Base-by-base conservation (phyloP, 345 rosid species). In the Eutrema japonicum region DNA sequence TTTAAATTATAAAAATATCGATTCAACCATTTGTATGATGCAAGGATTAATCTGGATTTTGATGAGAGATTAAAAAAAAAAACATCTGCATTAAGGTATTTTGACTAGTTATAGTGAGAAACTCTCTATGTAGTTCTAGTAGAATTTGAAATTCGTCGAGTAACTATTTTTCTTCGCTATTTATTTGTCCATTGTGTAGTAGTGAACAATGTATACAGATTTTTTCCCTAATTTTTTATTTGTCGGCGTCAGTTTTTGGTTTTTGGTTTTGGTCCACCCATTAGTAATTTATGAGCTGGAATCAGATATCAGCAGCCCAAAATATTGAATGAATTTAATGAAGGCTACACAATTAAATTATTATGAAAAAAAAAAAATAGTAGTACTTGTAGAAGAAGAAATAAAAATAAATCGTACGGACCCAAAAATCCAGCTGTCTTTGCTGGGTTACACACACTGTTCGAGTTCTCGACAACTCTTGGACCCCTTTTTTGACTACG, bases 221-320 rank as follows among this genome's bases (percentile, higher is more conserved):
- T 7, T 7, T 4, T 59, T 45, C 40, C 37, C 13, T 16, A 32
- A 50, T 10, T 29, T 58, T 60, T 32, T 41, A 53, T 72, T 63
- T 73, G 64, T 73, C 71, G 65, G 70, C 35, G 33, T 73, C 65
- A 64, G 9, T 61, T 11, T 50, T 35, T 4, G n/a, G 35, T 8
- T 55, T n/a, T 38, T 50, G 10, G 14, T 33, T 27, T 38, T 41
- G 5, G 22, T 36, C 41, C 50, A 73, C 40, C 72, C 60, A 66
- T 60, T 30, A 42, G 12, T 37, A 29, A 12, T 11, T 26, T 74
- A 67, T 74, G 55, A 74, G 73, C 78, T 74, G 68, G 46, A 74
- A 58, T 65, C 66, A 74, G 38, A 35, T 65, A 56, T 40, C 30
- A 46, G 47, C 36, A 57, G 48, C 78, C 61, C 68, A 74, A 74